These are phyloP conservation scores for Talaromyces sp. DNA, from an alignment of 2,329 filamentous ascomycete genomes.

Conservation along the genomic window DNA sequence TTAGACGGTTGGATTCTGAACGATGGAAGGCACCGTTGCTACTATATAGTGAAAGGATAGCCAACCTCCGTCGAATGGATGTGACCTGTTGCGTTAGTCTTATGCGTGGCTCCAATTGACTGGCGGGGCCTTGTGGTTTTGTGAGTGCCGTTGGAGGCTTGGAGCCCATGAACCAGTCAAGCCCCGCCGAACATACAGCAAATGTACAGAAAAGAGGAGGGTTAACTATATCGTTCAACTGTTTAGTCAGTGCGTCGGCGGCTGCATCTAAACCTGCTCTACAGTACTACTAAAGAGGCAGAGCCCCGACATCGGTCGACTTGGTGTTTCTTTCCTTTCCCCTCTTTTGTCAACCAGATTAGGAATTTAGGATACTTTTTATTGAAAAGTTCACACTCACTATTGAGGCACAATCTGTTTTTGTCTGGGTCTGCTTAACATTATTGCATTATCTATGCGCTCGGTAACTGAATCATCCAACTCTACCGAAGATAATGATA, in stretches of 20 bases:
- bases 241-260: constrained; percentile 1
- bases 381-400: background rate
- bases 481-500: background rate
- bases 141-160: constrained; percentile 7
- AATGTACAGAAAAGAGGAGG: background rate
- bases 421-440: background rate
- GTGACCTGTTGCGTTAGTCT: constrained; percentile 20
- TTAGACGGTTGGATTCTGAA: background rate
- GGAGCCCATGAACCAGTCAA: constrained; percentile 1
- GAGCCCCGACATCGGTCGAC: background rate
- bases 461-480: background rate
- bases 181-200: background rate
- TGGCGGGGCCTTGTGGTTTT: background rate
- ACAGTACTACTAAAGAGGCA: background rate
- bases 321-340: background rate
- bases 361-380: background rate
- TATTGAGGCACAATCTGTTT: background rate
- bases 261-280: constrained; percentile 4
- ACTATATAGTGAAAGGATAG: constrained; percentile 2
- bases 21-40: background rate
- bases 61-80: constrained; percentile 9
- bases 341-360: background rate
- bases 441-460: background rate
- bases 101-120: constrained; percentile 24
- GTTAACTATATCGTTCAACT: background rate